Evolutionary conservation across 352 stramenopile genomes (phyloP), one percentile per base, ranked within the genome.

Genomic region (Phytophthora capsici): DNA sequence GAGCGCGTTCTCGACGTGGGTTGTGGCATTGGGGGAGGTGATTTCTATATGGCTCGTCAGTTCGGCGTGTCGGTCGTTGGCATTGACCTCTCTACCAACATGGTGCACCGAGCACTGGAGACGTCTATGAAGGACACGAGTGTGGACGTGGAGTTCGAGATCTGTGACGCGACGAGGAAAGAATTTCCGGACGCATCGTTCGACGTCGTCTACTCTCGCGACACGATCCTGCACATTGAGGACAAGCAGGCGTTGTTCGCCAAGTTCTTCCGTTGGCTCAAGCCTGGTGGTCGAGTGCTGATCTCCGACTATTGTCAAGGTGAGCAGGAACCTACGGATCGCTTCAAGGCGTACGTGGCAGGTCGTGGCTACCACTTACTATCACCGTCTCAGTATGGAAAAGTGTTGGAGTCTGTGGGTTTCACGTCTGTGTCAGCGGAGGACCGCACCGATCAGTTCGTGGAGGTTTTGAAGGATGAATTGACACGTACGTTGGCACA

Each of bases 11-110:
- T 97, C 9, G 91, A 97, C 57, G 90, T 97, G 8, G 91, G 91
- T 23, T 97, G 91, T 56, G 91, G 91, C 22, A 96, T 97, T 45
- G 91, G 91, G n/a, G 91, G 91, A 17, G 94, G 90, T 2, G 85
- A 89, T 28, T 88, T 95, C 54, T 97, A 97, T 9, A 90, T 97
- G 66, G 90, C 90, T 12, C 95, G 96, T 38, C 84, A 95, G 51
- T 90, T 98, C 25, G 88, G 84, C 20, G 79, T 90, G 23, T 85
- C 89, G 1, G 82, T 91, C 8, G 74, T 91, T 12, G 82, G 80
- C 20, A 91, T 91, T 52, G 82, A 91, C 60, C 65, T 91, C 13
- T 91, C 82, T 17, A 89, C 80, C 13, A 91, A 91, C 62, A 91
- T 91, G 82, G 77, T 91, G 20, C 78, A 91, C 50, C 80, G 80